phyloP scores from a whole-genome alignment of 202 grass and related monocot species.

The Schoenoplectus triqueter region DNA sequence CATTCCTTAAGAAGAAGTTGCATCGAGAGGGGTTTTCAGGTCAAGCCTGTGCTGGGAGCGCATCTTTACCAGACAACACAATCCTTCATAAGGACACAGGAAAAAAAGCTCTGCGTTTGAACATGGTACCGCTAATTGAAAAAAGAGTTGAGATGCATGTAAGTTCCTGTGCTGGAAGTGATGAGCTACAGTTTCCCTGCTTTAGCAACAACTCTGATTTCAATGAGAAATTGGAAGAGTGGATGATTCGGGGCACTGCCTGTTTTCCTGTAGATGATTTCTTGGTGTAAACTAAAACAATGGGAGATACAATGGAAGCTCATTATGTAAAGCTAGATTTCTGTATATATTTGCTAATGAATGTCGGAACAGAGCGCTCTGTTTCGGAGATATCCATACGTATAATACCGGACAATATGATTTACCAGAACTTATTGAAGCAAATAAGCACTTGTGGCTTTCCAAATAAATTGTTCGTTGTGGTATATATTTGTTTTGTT shows the following conservation, averaged over 20 bases:
- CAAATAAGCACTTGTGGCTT: background rate
- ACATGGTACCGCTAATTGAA: background rate
- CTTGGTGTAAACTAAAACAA: slow-evolving; percentile 4
- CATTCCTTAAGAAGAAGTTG: slow-evolving; percentile 37
- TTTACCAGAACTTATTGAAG: background rate
- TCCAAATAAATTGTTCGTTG: background rate
- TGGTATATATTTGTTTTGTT: background rate
- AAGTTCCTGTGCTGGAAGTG: background rate
- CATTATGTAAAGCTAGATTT: background rate
- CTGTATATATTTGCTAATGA: background rate
- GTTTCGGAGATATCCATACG: background rate
- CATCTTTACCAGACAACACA: background rate
- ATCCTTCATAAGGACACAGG: background rate
- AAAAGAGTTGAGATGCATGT: slow-evolving; percentile 15
- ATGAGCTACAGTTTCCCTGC: background rate
- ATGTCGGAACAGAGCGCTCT: background rate
- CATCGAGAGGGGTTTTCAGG: background rate
- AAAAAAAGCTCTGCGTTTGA: background rate
- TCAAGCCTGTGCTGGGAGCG: background rate
- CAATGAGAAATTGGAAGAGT: slow-evolving; percentile 39
- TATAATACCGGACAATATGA: background rate
- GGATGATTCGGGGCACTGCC: slow-evolving; percentile 27
- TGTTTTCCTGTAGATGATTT: slow-evolving; percentile 38
- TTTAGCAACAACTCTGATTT: slow-evolving; percentile 27
- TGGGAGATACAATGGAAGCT: background rate